These are phyloP conservation scores for Pelargonium fulgidum DNA, from an alignment of 441 rosid genomes.

Conservation along the genomic window DNA sequence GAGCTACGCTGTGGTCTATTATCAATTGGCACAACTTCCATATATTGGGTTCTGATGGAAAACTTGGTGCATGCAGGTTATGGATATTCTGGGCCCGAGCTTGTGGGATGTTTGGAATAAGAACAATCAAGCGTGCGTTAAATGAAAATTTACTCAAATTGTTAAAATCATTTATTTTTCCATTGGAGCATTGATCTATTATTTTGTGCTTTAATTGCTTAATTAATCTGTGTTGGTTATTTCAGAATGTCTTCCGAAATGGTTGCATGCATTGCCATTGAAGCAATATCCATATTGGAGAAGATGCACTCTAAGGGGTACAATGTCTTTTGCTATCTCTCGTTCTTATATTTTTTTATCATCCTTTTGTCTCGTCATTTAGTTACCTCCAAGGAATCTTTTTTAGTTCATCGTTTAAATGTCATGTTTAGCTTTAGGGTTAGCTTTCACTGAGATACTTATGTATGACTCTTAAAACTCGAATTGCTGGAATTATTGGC, in stretches of 20 bases:
- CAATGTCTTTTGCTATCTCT: not conserved
- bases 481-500: no score
- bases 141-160: not conserved
- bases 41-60: slow-evolving; percentile 8
- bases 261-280: slow-evolving; percentile 97
- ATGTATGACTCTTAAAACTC: no score
- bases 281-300: slow-evolving; percentile 84
- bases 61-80: slow-evolving; percentile 50
- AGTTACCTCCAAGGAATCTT: not conserved
- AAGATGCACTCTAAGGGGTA: slow-evolving; percentile 95
- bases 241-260: slow-evolving; percentile 89
- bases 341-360: not conserved
- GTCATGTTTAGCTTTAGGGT: not conserved
- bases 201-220: not conserved
- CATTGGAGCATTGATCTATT: not conserved
- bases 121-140: slow-evolving; percentile 64
- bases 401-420: no score
- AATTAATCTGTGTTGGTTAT: slow-evolving; percentile 67
- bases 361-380: no score
- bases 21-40: no score
- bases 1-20: not conserved
- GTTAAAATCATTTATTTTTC: not conserved
- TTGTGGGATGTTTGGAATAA: slow-evolving; percentile 97
- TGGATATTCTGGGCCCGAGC: slow-evolving; percentile 92
- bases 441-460: no score